Evolutionary conservation across 371 early-diverging fungal genomes (phyloP).

Genomic region (Apophysomyces sp.): DNA sequence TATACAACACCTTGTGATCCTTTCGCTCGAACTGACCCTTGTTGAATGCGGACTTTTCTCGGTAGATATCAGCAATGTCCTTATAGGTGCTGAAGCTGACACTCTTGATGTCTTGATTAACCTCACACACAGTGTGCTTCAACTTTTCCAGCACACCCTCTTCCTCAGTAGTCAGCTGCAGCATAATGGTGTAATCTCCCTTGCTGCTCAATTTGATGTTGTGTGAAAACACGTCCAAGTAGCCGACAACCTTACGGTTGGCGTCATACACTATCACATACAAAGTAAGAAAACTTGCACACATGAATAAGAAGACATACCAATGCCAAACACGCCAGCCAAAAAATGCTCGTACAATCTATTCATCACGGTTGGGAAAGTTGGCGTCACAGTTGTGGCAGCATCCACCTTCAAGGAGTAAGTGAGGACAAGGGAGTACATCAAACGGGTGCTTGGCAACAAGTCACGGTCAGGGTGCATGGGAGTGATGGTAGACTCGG

Average conservation of each 20-base stretch:
- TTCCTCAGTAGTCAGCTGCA: slow-evolving; percentile 72
- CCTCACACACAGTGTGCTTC: slow-evolving; percentile 55
- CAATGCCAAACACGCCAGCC: slow-evolving; percentile 53
- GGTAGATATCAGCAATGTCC: slow-evolving; percentile 56
- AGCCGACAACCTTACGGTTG: slow-evolving; percentile 63
- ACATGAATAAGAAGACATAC: slow-evolving; percentile 9
- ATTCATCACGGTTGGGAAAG: slow-evolving; percentile 64
- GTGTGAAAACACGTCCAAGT: slow-evolving; percentile 77
- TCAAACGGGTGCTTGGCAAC: slow-evolving; percentile 63
- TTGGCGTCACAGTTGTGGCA: slow-evolving; percentile 51
- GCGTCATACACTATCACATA: slow-evolving; percentile 48
- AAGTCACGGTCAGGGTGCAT: slow-evolving; percentile 72
- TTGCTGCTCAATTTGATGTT: slow-evolving; percentile 65
- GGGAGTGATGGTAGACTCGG: slow-evolving; percentile 62
- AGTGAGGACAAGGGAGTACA: slow-evolving; percentile 73
- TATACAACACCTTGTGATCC: slow-evolving; percentile 32
- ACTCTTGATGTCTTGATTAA: slow-evolving; percentile 67
- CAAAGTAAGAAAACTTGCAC: not conserved
- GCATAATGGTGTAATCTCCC: slow-evolving; percentile 84
- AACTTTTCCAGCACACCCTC: slow-evolving; percentile 73
- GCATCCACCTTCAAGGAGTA: slow-evolving; percentile 70
- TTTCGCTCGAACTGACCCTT: slow-evolving; percentile 40
- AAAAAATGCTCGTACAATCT: slow-evolving; percentile 63
- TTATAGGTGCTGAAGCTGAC: slow-evolving; percentile 56
- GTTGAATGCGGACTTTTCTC: slow-evolving; percentile 38